phyloP scores from a whole-genome alignment of 768 basidiomycete species.

The Podaxis sp. region DNA sequence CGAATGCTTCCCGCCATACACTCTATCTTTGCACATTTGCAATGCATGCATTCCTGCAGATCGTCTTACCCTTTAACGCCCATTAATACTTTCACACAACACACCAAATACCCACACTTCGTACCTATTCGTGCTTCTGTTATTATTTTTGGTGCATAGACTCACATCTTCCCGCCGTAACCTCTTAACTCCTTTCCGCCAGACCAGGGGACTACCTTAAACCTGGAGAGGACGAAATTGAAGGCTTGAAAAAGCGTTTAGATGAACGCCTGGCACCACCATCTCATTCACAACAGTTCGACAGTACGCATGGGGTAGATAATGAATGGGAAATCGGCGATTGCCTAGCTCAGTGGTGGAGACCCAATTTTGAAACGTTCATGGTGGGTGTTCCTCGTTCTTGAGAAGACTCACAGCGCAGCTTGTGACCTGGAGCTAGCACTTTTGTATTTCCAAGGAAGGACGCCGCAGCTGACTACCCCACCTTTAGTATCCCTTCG shows the following conservation, averaged over 20 bases:
- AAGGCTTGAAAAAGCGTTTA: constrained; percentile 84
- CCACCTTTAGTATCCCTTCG: constrained; percentile 74
- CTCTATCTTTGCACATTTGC: not conserved
- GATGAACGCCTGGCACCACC: constrained; percentile 88
- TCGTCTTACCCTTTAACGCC: not conserved
- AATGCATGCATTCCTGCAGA: not conserved
- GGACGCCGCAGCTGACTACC: not conserved
- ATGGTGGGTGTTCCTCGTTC: constrained; percentile 61
- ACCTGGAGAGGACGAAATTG: constrained; percentile 90
- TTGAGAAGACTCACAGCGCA: not conserved
- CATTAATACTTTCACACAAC: not conserved
- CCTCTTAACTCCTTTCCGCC: not conserved
- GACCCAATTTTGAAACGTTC: constrained; percentile 98
- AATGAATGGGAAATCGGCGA: constrained; percentile 97
- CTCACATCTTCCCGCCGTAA: not conserved
- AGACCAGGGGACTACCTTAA: constrained; percentile 99
- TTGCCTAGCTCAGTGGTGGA: constrained; percentile 97
- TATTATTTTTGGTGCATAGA: not conserved
- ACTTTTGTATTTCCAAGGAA: too few relatives aligned
- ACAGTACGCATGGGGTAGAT: constrained; percentile 69
- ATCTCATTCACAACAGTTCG: constrained; percentile 63
- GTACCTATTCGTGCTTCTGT: not conserved
- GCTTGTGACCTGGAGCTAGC: too few relatives aligned
- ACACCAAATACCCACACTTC: not conserved
- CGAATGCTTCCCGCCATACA: not conserved